Conservation (phyloP, 352 stramenopile genomes). For the Globisporangium perplexum region DNA sequence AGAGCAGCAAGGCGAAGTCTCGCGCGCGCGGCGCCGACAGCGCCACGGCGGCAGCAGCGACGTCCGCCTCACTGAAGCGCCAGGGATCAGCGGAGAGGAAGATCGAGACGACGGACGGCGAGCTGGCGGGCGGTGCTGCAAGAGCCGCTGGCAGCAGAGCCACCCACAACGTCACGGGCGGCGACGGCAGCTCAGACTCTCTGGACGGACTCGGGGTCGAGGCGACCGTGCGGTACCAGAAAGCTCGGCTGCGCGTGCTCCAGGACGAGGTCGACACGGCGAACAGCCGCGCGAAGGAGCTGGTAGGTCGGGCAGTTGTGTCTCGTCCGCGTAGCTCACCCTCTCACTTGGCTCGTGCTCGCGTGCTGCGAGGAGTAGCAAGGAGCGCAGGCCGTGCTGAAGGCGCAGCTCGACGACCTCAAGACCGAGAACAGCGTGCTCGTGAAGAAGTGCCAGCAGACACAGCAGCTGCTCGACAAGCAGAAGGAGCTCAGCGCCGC, state of each 20-base stretch:
- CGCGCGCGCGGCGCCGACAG: not conserved
- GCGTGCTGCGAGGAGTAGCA: no score
- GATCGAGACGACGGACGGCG: not conserved
- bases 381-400: conserved; percentile 23
- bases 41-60: not conserved
- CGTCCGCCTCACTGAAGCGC: not conserved
- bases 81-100: conserved; percentile 2
- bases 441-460: conserved; percentile 59
- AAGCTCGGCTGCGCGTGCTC: conserved; percentile 60
- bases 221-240: conserved; percentile 66
- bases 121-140: not conserved
- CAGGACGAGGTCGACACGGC: conserved; percentile 61
- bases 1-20: not conserved
- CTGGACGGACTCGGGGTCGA: conserved; percentile 48
- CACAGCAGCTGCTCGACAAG: conserved; percentile 66
- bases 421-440: conserved; percentile 37
- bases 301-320: conserved; percentile 23
- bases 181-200: not conserved
- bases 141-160: not conserved
- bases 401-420: conserved; percentile 39
- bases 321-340: no score
- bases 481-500: conserved; percentile 68
- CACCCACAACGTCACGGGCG: not conserved
- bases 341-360: no score
- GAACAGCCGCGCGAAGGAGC: conserved; percentile 25